Base-by-base conservation (phyloP, 1,284 basidiomycete genomes). In the Ustilago loliicola region DNA sequence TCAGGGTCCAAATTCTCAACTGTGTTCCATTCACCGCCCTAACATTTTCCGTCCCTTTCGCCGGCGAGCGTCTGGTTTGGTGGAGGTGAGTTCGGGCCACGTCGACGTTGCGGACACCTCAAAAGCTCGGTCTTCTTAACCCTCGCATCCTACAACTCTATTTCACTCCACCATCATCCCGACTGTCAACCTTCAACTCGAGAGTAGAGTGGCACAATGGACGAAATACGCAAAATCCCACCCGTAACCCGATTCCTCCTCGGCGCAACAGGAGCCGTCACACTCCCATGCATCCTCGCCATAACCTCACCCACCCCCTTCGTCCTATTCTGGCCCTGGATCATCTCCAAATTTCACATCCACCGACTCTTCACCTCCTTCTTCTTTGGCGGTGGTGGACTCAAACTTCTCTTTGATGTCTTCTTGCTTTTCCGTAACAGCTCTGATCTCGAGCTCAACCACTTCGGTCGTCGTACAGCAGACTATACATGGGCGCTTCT, bases 281-380 rank as follows among this genome's bases (percentile, higher is more conserved):
- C 93, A 0, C 36, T 92, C 0, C 90, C 93, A 0, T 88, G 90
- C 42, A 86, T 93, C 67, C 86, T 92, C 73, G 87, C 90, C 15
- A 67, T 94, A 8, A 82, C 93, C 21, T 87, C 89, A 2, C 86
- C 88, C 0, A 91, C 91, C 84, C 88, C 86, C 45, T 72, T 93
- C 69, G 52, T 92, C 0, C 94, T 93, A 81, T 85, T 90, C 17
- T 89, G 87, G 66, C 82, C 88, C 1, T 77, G 89, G 1, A 88
- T 93, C 19, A 87, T 87, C 8, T 80, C 86, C 61, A 77, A 79
- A 21, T 73, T 65, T 40, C 85, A 95, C 91, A 29, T 95, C 56
- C 94, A 93, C 93, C 89, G 94, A 77, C 78, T 92, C 11, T 90
- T 90, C 81, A 92, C 93, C 1, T 91, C 91, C 56, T 92, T 94